Percentiles rank a stretch among this genome's conserved stretches.
Conservation (phyloP, 306 rosid genomes). For the Astragalus membranaceus region DNA sequence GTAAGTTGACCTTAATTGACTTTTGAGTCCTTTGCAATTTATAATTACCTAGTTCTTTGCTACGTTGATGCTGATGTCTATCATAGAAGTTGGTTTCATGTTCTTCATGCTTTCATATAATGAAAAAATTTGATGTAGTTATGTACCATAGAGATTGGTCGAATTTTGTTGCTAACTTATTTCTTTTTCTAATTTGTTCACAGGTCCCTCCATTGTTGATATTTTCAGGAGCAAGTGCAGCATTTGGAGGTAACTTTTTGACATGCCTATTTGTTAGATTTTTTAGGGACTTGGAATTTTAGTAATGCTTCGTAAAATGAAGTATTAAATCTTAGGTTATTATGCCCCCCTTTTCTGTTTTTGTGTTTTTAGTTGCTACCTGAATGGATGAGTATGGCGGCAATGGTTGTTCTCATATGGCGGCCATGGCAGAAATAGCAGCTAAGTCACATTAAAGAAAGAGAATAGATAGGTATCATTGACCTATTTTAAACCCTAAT, state of each 20-base stretch:
- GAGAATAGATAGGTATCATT: background rate
- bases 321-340: background rate
- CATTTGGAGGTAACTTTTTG: constrained; percentile 68
- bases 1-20: constrained; percentile 35
- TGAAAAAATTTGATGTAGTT: background rate
- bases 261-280: background rate
- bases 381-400: background rate
- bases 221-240: constrained; percentile 71
- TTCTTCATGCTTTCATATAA: background rate
- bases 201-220: constrained; percentile 84
- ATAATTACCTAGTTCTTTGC: background rate
- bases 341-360: background rate
- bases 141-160: background rate
- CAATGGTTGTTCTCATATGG: too few relatives aligned
- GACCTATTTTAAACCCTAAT: background rate
- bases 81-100: constrained; percentile 13
- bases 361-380: background rate
- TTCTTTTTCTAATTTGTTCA: background rate
- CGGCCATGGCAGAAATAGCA: background rate
- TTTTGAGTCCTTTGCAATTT: constrained; percentile 9
- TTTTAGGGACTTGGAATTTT: background rate
- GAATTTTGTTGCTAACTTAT: constrained; percentile 13
- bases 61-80: background rate
- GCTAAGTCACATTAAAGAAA: background rate
- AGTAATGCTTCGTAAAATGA: background rate